Evolutionary conservation across 768 basidiomycete species (phyloP).

Genomic region (Mycena venus): DNA sequence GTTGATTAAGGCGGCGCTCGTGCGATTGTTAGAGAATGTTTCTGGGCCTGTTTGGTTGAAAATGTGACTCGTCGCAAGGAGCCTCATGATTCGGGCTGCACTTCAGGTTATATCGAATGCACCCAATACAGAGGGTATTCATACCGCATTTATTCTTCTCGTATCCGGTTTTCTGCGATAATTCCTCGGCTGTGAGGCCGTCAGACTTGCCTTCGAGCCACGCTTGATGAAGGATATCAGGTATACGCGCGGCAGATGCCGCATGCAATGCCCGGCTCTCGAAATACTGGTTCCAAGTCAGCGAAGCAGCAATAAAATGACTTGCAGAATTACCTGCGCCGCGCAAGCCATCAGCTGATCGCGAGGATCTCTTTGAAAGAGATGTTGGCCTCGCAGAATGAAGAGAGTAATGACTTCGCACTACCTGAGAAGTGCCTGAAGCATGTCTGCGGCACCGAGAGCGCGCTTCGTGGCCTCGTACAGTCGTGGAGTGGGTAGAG

Average conservation of each 20-base stretch:
- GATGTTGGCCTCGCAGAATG: not conserved
- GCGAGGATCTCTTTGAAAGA: not conserved
- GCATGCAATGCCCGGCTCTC: not conserved
- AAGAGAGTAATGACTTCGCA: not conserved
- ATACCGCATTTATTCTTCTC: not conserved
- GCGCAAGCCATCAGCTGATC: not conserved
- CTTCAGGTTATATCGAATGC: not conserved
- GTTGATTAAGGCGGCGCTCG: not conserved
- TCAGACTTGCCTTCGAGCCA: not conserved
- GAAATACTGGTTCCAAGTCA: not conserved
- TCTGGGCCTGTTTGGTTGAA: not conserved
- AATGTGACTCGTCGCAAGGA: not conserved
- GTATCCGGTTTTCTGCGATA: not conserved
- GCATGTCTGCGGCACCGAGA: not conserved
- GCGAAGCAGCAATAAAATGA: not conserved
- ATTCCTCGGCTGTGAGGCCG: not conserved
- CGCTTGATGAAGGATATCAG: not conserved
- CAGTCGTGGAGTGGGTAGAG: not conserved
- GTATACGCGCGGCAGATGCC: not conserved
- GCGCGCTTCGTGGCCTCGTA: not conserved
- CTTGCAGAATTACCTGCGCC: not conserved
- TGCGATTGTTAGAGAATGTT: not conserved
- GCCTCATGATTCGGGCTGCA: not conserved
- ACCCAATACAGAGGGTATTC: not conserved
- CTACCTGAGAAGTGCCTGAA: not conserved